These are phyloP conservation scores for Nakaseomyces sp. DNA, from an alignment of 1,139 yeast genomes.

Conservation along the genomic window DNA sequence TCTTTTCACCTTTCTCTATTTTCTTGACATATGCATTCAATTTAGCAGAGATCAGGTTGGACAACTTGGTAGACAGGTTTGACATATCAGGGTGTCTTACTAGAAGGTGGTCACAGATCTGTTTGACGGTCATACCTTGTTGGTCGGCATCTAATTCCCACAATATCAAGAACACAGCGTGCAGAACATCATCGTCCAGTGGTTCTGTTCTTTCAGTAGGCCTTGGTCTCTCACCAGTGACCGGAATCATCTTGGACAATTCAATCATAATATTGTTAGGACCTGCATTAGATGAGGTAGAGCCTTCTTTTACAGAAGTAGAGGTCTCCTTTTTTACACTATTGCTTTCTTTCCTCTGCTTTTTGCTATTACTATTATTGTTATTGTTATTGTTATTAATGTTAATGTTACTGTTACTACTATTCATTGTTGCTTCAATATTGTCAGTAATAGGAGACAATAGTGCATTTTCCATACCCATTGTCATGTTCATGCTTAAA, in stretches of 20 bases:
- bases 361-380: background rate
- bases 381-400: constrained; percentile 5
- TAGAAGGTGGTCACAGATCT: constrained; percentile 63
- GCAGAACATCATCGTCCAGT: constrained; percentile 66
- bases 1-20: constrained; percentile 68
- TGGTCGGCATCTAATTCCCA: constrained; percentile 60
- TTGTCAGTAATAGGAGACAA: background rate
- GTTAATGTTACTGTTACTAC: background rate
- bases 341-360: background rate
- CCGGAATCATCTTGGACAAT: constrained; percentile 69
- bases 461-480: background rate
- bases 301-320: constrained; percentile 9
- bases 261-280: constrained; percentile 31
- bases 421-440: background rate
- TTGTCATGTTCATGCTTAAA: constrained; percentile 1
- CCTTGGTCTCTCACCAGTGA: constrained; percentile 68
- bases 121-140: constrained; percentile 78
- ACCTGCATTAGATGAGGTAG: constrained; percentile 24
- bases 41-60: constrained; percentile 72
- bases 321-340: background rate
- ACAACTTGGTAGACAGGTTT: constrained; percentile 66
- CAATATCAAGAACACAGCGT: constrained; percentile 62
- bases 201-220: constrained; percentile 57
- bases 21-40: constrained; percentile 76
- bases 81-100: constrained; percentile 78